Conservation (phyloP, 2,329 filamentous ascomycete genomes). For the Furcasterigmium furcatum region DNA sequence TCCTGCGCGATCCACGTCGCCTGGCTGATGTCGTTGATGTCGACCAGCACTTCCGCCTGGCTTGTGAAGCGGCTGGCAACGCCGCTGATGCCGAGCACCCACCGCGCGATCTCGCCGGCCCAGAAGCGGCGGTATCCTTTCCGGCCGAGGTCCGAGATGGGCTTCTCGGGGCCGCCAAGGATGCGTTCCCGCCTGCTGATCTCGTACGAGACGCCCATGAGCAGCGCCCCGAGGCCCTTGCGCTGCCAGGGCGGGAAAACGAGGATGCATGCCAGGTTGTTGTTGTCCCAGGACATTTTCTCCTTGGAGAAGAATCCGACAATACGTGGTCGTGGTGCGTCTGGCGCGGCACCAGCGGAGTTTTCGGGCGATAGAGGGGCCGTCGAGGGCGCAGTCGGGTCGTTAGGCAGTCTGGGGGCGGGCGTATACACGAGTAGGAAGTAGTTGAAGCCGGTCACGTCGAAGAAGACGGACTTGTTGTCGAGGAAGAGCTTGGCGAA, state of each 20-base stretch:
- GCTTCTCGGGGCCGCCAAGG: constrained; percentile 90
- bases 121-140: constrained; percentile 84
- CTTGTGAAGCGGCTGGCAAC: constrained; percentile 2
- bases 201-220: constrained; percentile 94
- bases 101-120: constrained; percentile 79
- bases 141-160: constrained; percentile 79
- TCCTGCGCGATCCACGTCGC: constrained; percentile 82
- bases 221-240: constrained; percentile 78
- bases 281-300: constrained; percentile 98
- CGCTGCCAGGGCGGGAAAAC: constrained; percentile 95
- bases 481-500: constrained; percentile 98
- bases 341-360: constrained; percentile 4
- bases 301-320: constrained; percentile 99
- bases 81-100: constrained; percentile 38
- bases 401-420: neutral
- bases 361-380: constrained; percentile 3
- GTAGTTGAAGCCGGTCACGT: constrained; percentile 91
- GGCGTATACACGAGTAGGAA: constrained; percentile 81
- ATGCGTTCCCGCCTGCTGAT: constrained; percentile 80
- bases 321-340: constrained; percentile 48
- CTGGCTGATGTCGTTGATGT: constrained; percentile 68
- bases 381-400: constrained; percentile 4
- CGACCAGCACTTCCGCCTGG: constrained; percentile 47
- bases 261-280: constrained; percentile 94
- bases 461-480: constrained; percentile 98